Conservation (phyloP, 2,329 filamentous ascomycete species). For the Fusarium pilosicola region DNA sequence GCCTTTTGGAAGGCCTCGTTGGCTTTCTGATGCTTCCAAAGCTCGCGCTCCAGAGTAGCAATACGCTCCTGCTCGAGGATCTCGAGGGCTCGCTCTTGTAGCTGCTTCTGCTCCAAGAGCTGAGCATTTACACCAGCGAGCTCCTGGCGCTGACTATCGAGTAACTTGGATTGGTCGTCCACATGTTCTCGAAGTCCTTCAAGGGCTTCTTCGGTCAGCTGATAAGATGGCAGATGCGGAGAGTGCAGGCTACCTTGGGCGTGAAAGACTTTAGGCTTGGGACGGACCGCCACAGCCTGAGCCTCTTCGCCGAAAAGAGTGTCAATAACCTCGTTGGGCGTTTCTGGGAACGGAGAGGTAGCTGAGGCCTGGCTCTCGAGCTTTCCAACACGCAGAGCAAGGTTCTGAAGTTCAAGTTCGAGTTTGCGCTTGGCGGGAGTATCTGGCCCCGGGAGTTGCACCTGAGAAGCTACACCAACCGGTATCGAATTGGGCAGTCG, state of each 20-base stretch:
- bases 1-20: conserved; percentile 99
- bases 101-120: conserved; percentile 83
- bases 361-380: conserved; percentile 81
- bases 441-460: conserved; percentile 81
- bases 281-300: conserved; percentile 55
- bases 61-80: conserved; percentile 89
- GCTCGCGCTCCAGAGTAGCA: conserved; percentile 86
- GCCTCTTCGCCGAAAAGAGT: conserved; percentile 71
- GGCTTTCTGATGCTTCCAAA: conserved; percentile 97
- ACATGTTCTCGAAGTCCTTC: conserved; percentile 89
- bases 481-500: conserved; percentile 53
- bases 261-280: conserved; percentile 58
- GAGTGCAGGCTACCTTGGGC: conserved; percentile 54
- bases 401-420: conserved; percentile 83
- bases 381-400: conserved; percentile 80
- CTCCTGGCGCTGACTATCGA: conserved; percentile 86
- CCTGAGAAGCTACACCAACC: conserved; percentile 57
- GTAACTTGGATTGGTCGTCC: conserved; percentile 91
- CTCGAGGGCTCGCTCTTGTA: conserved; percentile 84
- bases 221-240: conserved; percentile 52
- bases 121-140: conserved; percentile 87
- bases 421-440: conserved; percentile 80
- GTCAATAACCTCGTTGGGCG: conserved; percentile 78
- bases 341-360: conserved; percentile 75
- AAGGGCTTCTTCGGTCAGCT: conserved; percentile 83